phyloP scores from a whole-genome alignment of 2,329 filamentous ascomycete species.

The Mycosphaerella sp. region DNA sequence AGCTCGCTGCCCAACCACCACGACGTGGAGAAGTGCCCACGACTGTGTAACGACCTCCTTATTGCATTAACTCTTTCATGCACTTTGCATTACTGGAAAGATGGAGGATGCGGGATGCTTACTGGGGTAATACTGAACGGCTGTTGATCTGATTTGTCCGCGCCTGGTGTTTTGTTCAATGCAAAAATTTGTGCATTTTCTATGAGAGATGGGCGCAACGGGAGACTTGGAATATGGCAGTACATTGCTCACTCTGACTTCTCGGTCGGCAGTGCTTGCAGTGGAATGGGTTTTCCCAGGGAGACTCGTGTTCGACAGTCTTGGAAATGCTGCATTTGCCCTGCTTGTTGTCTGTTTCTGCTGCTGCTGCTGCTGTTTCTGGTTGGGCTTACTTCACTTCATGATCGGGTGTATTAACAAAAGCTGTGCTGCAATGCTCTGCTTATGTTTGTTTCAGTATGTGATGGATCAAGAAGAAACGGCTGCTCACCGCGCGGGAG shows the following conservation, averaged over 20 bases:
- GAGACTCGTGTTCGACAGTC: constrained; percentile 8
- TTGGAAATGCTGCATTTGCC: constrained; percentile 5
- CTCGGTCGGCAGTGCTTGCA: not conserved
- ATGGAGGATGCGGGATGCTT: constrained; percentile 1
- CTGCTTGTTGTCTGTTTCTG: not conserved
- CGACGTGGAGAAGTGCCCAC: constrained; percentile 6
- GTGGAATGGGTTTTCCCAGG: not conserved
- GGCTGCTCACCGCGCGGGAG: not conserved
- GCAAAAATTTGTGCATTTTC: constrained; percentile 1
- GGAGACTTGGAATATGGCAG: not conserved
- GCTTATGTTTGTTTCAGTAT: constrained; percentile 5
- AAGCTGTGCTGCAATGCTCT: constrained; percentile 7
- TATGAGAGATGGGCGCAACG: not conserved
- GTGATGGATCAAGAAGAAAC: constrained; percentile 13
- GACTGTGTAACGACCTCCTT: constrained; percentile 7
- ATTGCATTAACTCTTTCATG: constrained; percentile 6
- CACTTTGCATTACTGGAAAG: constrained; percentile 9
- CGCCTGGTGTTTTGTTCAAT: not conserved
- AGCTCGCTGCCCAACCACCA: constrained; percentile 19
- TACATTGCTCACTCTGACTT: not conserved
- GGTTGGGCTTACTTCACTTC: constrained; percentile 2
- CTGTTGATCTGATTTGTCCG: constrained; percentile 3
- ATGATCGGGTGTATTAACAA: constrained; percentile 14
- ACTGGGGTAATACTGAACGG: constrained; percentile 13
- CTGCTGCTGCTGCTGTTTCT: constrained; percentile 3